A percentile compares a stretch with the other conserved stretches of the same genome.
Evolutionary conservation across 176 grass and related monocot species (phyloP).

Genomic region (Alloteropsis semialata): DNA sequence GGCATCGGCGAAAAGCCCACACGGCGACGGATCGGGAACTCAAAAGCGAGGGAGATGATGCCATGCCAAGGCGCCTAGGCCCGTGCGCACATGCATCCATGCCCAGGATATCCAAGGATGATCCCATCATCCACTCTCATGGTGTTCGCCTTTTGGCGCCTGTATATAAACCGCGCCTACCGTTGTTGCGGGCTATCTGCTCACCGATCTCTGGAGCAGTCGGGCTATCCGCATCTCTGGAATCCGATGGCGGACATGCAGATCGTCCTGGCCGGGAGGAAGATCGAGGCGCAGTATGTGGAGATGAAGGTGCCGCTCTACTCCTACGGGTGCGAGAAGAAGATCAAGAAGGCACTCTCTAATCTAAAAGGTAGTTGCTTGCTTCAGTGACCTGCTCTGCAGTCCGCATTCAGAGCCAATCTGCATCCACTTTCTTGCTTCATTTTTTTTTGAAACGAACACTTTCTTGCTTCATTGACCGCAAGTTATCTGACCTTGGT

Average conservation of each 20-base stretch:
- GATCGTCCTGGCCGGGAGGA: conserved; percentile 63
- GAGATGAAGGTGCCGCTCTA: conserved; percentile 98
- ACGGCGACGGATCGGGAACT: background rate
- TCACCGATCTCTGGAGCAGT: background rate
- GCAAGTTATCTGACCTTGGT: background rate
- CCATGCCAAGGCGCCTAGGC: conserved; percentile 11
- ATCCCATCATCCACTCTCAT: background rate
- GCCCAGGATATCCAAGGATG: background rate
- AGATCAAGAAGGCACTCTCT: conserved; percentile 82
- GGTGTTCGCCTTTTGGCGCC: background rate
- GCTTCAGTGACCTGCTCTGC: background rate
- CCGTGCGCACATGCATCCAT: conserved; percentile 30
- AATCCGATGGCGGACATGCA: conserved; percentile 66
- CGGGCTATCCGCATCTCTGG: background rate
- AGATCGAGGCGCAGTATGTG: conserved; percentile 75
- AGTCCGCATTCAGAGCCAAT: background rate
- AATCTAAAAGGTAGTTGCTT: conserved; percentile 54
- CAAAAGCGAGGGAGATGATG: conserved; percentile 5
- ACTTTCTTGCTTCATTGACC: too few relatives aligned
- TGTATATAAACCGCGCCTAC: conserved; percentile 1
- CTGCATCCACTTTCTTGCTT: too few relatives aligned
- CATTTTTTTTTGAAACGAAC: too few relatives aligned
- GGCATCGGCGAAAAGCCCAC: conserved; percentile 9
- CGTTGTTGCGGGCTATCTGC: conserved; percentile 5
- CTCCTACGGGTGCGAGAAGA: conserved; percentile 89